Conservation (phyloP, 306 rosid species). For the Lathyrus tuberosus region DNA sequence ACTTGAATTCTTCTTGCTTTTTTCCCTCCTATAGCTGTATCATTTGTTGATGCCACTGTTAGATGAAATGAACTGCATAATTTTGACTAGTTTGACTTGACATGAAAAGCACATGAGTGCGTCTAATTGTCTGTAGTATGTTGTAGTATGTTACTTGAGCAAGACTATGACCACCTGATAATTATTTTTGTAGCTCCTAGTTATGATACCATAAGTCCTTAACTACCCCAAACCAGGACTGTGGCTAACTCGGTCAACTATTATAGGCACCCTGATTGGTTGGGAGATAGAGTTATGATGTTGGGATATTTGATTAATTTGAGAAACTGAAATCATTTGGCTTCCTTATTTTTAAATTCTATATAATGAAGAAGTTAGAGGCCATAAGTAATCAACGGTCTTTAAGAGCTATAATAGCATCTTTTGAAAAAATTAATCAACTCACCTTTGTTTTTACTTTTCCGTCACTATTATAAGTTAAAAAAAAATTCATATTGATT, state of each 20-base stretch:
- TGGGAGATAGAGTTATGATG: conserved; percentile 14
- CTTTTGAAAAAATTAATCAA: conserved; percentile 14
- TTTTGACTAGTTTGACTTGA: conserved; percentile 34
- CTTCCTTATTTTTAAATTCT: conserved; percentile 20
- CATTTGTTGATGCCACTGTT: background rate
- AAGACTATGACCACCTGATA: conserved; percentile 1
- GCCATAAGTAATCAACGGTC: background rate
- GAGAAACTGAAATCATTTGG: conserved; percentile 15
- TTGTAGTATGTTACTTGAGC: background rate
- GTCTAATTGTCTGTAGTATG: background rate
- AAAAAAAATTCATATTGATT: too few relatives aligned
- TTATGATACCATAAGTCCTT: conserved; percentile 13
- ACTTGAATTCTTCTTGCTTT: background rate
- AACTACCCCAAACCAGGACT: background rate
- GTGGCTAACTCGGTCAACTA: conserved; percentile 23
- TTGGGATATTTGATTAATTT: conserved; percentile 28
- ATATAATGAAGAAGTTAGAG: conserved; percentile 10
- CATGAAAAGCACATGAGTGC: background rate
- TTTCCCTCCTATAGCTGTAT: background rate
- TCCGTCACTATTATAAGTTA: too few relatives aligned
- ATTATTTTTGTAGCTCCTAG: conserved; percentile 3
- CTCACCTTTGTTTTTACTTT: background rate
- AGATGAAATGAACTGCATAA: conserved; percentile 20
- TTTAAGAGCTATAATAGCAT: conserved; percentile 23
- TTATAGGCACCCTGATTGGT: conserved; percentile 13